phyloP scores from a whole-genome alignment of 2,329 filamentous ascomycete species.

The Fusarium poae region DNA sequence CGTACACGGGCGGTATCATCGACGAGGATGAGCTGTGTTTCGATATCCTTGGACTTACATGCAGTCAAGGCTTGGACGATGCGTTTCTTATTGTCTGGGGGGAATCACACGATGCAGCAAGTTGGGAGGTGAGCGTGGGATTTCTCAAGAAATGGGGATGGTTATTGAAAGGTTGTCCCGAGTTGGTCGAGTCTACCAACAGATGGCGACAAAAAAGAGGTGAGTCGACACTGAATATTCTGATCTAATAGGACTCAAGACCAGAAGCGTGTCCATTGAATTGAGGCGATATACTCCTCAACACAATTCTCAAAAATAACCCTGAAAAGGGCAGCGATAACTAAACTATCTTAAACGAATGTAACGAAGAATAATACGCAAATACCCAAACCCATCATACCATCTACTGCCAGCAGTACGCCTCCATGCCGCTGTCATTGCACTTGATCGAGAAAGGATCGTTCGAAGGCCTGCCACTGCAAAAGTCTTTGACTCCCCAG shows the following conservation, averaged over 20 bases:
- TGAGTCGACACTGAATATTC: conserved; percentile 30
- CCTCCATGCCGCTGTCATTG: neutral
- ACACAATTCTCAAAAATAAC: neutral
- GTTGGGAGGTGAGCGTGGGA: conserved; percentile 62
- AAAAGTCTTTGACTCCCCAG: conserved; percentile 23
- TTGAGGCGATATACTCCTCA: neutral
- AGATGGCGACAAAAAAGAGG: conserved; percentile 51
- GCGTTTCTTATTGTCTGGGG: conserved; percentile 62
- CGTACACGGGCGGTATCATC: conserved; percentile 16
- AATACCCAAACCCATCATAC: neutral
- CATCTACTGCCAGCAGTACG: neutral
- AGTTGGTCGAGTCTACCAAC: conserved; percentile 56
- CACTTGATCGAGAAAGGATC: conserved; percentile 1
- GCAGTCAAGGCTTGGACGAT: conserved; percentile 13
- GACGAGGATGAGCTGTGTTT: conserved; percentile 46
- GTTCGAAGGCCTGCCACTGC: conserved; percentile 20
- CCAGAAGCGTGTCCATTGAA: too few species aligned
- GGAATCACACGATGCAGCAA: conserved; percentile 57
- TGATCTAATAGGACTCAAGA: conserved; percentile 12
- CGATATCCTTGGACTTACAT: conserved; percentile 29
- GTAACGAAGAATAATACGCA: conserved; percentile 6
- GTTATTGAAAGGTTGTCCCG: conserved; percentile 54
- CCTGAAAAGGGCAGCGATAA: neutral
- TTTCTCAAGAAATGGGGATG: conserved; percentile 63
- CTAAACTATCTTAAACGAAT: conserved; percentile 6